Conservation (phyloP, 2,329 filamentous ascomycete species). For the Talaromyces sp. region DNA sequence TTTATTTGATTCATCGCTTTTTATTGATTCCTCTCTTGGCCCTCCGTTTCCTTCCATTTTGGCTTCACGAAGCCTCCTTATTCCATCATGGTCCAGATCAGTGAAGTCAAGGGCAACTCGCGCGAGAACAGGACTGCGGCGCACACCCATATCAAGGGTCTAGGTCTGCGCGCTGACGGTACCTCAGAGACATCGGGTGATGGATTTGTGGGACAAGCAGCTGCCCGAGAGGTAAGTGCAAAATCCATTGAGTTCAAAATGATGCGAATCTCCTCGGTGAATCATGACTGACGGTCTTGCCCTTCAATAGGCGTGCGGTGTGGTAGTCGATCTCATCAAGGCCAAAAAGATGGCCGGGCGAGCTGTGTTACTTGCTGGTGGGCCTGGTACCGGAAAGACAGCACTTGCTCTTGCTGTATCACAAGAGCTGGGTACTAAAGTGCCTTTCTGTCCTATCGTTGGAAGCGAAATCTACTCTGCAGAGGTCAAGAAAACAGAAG, state of each 20-base stretch:
- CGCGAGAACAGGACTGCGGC: slow-evolving; percentile 95
- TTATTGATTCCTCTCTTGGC: background rate
- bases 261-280: background rate
- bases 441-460: slow-evolving; percentile 97
- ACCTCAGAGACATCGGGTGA: slow-evolving; percentile 75
- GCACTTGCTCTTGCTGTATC: slow-evolving; percentile 92
- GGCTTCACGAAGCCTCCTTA: background rate
- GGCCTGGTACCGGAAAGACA: slow-evolving; percentile 95
- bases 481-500: slow-evolving; percentile 99
- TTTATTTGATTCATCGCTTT: slow-evolving; percentile 6
- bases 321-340: slow-evolving; percentile 93
- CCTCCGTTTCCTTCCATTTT: background rate
- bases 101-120: slow-evolving; percentile 90
- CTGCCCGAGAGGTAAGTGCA: slow-evolving; percentile 78
- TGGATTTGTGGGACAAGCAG: slow-evolving; percentile 87
- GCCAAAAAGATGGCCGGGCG: slow-evolving; percentile 97
- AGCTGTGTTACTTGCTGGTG: slow-evolving; percentile 89
- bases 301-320: slow-evolving; percentile 74
- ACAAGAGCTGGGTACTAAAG: slow-evolving; percentile 96
- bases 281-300: slow-evolving; percentile 9
- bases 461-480: slow-evolving; percentile 97
- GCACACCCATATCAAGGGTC: slow-evolving; percentile 96
- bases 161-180: slow-evolving; percentile 84
- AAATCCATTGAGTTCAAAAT: slow-evolving; percentile 2
- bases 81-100: slow-evolving; percentile 76